A percentile compares a stretch with the other conserved stretches of the same genome.
These are phyloP conservation scores for Phytophthora pistaciae DNA, from an alignment of 352 stramenopile genomes.

Conservation along the genomic window DNA sequence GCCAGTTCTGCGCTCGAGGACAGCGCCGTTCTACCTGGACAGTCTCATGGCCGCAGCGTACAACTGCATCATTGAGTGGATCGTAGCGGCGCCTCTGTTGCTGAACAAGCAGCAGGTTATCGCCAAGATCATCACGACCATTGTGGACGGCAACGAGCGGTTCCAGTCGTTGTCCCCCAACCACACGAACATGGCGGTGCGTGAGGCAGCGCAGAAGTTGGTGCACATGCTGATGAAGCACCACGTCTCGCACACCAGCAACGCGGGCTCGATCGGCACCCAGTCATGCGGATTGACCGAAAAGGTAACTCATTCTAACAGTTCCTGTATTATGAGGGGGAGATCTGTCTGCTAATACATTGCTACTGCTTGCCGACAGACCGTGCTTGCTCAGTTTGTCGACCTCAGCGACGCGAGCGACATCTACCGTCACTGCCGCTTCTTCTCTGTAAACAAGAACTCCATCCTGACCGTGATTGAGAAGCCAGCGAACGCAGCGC, in stretches of 20 bases:
- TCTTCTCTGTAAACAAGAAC: conserved; percentile 87
- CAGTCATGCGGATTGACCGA: conserved; percentile 67
- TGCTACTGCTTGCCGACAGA: conserved; percentile 34
- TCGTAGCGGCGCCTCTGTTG: conserved; percentile 77
- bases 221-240: conserved; percentile 91
- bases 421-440: conserved; percentile 68
- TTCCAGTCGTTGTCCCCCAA: conserved; percentile 71
- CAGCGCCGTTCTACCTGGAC: conserved; percentile 85
- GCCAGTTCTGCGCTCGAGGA: conserved; percentile 74
- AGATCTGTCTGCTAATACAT: conserved; percentile 6
- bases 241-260: conserved; percentile 73
- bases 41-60: conserved; percentile 84
- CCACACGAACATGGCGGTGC: conserved; percentile 60
- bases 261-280: conserved; percentile 43
- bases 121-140: conserved; percentile 81
- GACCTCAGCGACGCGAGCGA: conserved; percentile 50
- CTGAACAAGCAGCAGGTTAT: conserved; percentile 82
- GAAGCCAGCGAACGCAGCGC: conserved; percentile 56
- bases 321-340: not conserved
- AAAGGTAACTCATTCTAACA: conserved; percentile 44
- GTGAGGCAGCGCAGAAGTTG: conserved; percentile 80
- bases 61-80: conserved; percentile 88
- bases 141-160: conserved; percentile 81
- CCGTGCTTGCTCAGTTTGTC: conserved; percentile 66
- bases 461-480: conserved; percentile 86